These are phyloP conservation scores for Termitomyces sp. DNA, from an alignment of 768 basidiomycete species.

Conservation along the genomic window DNA sequence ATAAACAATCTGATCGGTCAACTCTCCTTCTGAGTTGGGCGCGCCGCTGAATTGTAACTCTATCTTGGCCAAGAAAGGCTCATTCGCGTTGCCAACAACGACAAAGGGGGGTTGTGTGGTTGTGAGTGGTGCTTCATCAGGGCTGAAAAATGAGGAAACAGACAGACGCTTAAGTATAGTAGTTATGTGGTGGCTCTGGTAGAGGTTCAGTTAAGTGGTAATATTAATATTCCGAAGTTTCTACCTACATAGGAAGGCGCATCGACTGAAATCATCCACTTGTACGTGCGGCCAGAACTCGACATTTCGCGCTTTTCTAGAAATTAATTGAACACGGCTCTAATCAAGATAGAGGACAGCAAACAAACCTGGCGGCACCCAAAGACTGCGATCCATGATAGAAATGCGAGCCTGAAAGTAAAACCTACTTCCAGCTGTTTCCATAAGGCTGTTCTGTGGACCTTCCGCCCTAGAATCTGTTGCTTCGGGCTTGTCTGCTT, in stretches of 20 bases:
- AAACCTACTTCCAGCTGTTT: slow-evolving; percentile 35
- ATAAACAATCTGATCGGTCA: slow-evolving; percentile 30
- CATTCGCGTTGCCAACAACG: slow-evolving; percentile 37
- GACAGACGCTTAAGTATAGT: slow-evolving; percentile 37
- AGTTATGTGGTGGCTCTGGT: slow-evolving; percentile 42
- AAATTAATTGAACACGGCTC: not conserved
- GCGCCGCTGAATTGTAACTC: slow-evolving; percentile 42
- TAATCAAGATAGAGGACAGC: not conserved
- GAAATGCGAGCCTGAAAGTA: slow-evolving; percentile 46
- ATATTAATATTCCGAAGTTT: not conserved
- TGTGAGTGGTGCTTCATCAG: slow-evolving; percentile 13
- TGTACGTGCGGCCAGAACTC: slow-evolving; percentile 35
- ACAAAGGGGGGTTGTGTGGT: slow-evolving; percentile 41
- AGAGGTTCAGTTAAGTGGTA: slow-evolving; percentile 7
- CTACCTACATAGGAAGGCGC: slow-evolving; percentile 47
- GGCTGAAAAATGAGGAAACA: slow-evolving; percentile 28
- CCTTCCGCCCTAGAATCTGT: not conserved
- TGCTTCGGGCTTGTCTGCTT: not conserved
- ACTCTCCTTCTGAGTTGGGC: slow-evolving; percentile 17
- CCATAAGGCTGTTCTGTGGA: not conserved
- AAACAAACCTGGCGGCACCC: slow-evolving; percentile 38
- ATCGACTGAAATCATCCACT: slow-evolving; percentile 56
- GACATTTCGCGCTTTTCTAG: slow-evolving; percentile 27
- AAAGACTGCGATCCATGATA: slow-evolving; percentile 46
- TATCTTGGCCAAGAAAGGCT: slow-evolving; percentile 45